Conservation (phyloP, 257 asterid species). For the Solanum rostratum region DNA sequence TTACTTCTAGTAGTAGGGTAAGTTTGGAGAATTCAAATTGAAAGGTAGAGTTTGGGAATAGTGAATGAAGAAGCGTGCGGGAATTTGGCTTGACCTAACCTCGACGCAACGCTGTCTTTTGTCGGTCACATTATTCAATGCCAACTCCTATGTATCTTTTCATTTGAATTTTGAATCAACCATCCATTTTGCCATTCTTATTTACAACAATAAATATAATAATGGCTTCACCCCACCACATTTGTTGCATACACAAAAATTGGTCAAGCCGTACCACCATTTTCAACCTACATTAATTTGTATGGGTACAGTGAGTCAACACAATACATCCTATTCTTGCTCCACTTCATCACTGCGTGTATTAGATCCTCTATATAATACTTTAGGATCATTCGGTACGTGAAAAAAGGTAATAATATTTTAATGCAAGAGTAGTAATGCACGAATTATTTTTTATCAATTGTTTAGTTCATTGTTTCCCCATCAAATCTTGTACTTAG, state of each 20-base stretch:
- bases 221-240: not conserved
- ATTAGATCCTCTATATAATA: no score
- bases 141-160: not conserved
- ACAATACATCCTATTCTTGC: not conserved
- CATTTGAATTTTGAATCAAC: not conserved
- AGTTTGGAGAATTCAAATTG: not conserved
- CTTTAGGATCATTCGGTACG: no score
- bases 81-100: constrained; percentile 1
- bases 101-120: constrained; percentile 9
- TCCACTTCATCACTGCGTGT: no score
- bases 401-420: no score
- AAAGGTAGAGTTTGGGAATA: not conserved
- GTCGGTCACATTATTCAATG: not conserved
- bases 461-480: no score
- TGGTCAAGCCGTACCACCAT: not conserved
- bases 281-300: not conserved
- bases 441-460: no score
- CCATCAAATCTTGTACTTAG: no score
- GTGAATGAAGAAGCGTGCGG: constrained; percentile 12
- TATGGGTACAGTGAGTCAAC: not conserved
- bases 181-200: no score
- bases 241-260: not conserved
- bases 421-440: no score
- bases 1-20: no score
- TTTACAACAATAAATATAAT: no score